Evolutionary conservation across 2,329 filamentous ascomycete species (phyloP).

Genomic region (Amphichorda felina): DNA sequence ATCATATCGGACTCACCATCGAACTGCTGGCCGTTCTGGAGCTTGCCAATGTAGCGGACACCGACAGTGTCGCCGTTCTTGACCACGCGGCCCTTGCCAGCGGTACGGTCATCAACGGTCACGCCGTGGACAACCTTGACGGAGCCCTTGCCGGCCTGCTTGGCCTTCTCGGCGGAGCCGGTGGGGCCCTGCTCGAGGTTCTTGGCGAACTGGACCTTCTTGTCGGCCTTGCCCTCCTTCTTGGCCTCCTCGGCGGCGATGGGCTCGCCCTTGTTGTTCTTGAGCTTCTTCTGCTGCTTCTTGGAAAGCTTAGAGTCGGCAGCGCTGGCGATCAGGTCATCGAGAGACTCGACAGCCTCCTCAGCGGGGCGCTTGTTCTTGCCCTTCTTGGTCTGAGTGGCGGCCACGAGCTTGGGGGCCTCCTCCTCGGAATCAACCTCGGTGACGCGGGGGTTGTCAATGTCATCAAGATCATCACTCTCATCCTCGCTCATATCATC

Average conservation of each 20-base stretch:
- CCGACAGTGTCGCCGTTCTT: constrained; percentile 87
- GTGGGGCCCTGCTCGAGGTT: constrained; percentile 96
- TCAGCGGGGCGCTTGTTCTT: constrained; percentile 94
- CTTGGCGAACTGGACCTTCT: constrained; percentile 99
- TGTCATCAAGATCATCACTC: constrained; percentile 65
- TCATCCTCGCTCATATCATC: constrained; percentile 65
- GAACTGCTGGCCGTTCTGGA: constrained; percentile 87
- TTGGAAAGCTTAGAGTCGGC: constrained; percentile 78
- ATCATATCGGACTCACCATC: constrained; percentile 52
- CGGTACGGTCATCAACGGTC: constrained; percentile 89
- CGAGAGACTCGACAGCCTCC: constrained; percentile 56
- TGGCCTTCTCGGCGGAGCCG: constrained; percentile 42
- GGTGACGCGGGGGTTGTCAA: constrained; percentile 70
- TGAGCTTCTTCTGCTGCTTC: constrained; percentile 96
- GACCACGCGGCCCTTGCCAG: constrained; percentile 69
- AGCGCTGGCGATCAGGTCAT: constrained; percentile 72
- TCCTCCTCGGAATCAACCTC: constrained; percentile 75
- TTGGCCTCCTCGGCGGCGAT: constrained; percentile 48
- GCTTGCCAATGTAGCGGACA: constrained; percentile 98
- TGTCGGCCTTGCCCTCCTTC: constrained; percentile 56
- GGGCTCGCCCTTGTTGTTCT: constrained; percentile 95
- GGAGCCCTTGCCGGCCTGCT: constrained; percentile 29
- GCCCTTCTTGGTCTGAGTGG: constrained; percentile 45
- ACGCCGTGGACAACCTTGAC: constrained; percentile 80
- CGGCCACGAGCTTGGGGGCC: constrained; percentile 44